Percentiles rank a stretch among this genome's conserved stretches.
Conservation (phyloP, 2,329 filamentous ascomycete genomes). For the Aspergillus alliaceus region DNA sequence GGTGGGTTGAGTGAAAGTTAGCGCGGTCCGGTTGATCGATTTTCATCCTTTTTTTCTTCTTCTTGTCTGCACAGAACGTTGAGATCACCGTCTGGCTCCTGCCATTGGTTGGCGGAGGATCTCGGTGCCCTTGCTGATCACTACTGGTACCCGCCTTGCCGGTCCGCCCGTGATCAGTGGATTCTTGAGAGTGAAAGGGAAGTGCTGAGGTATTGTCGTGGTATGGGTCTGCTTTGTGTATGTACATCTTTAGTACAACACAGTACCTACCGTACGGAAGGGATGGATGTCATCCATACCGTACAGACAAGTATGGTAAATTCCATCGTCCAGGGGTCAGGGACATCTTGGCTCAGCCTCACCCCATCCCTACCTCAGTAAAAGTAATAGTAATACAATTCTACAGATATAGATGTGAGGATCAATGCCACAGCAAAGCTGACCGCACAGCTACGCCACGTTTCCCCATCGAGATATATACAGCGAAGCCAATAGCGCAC, state of each 20-base stretch:
- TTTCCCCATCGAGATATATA: neutral
- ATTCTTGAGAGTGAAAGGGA: no score
- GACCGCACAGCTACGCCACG: neutral
- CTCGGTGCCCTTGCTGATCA: slow-evolving; percentile 15
- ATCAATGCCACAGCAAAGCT: neutral
- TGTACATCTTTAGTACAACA: no score
- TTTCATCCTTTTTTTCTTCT: no score
- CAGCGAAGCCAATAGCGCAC: neutral
- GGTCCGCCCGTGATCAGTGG: slow-evolving; percentile 21
- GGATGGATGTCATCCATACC: neutral
- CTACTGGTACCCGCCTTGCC: slow-evolving; percentile 21
- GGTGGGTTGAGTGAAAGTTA: no score
- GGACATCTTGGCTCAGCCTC: slow-evolving; percentile 1
- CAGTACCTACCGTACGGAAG: neutral
- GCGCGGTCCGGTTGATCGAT: slow-evolving; percentile 9
- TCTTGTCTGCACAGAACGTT: slow-evolving; percentile 11
- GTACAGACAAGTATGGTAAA: neutral
- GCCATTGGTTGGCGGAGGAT: slow-evolving; percentile 20
- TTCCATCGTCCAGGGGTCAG: neutral
- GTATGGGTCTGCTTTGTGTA: no score
- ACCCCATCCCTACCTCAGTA: no score
- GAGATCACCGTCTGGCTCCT: slow-evolving; percentile 7
- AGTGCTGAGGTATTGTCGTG: no score
- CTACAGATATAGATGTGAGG: no score
- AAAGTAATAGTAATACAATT: no score